Conservation (phyloP, 768 basidiomycete genomes). For the Lactarius pseudohatsudake region DNA sequence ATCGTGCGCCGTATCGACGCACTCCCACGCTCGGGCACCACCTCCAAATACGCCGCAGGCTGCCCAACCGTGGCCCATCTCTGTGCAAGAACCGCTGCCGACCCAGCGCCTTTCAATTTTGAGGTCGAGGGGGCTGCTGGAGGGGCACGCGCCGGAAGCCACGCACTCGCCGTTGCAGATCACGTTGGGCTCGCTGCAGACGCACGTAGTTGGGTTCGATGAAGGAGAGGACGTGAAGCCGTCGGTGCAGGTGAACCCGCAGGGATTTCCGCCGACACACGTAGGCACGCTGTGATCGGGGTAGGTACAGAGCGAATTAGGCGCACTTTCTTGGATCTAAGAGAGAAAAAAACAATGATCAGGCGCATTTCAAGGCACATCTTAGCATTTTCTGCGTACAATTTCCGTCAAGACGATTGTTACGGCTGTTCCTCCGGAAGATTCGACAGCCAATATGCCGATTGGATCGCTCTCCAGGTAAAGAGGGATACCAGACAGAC, state of each 20-base stretch:
- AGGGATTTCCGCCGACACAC: conserved; percentile 42
- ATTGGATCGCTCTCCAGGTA: conserved; percentile 39
- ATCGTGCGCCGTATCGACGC: conserved; percentile 46
- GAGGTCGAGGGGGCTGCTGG: conserved; percentile 30
- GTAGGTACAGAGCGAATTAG: conserved; percentile 39
- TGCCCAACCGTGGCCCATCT: conserved; percentile 35
- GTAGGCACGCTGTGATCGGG: conserved; percentile 42
- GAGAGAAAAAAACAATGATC: not conserved
- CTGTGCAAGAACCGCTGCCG: conserved; percentile 35
- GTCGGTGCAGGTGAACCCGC: conserved; percentile 47
- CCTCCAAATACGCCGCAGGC: conserved; percentile 48
- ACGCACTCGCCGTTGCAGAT: conserved; percentile 53
- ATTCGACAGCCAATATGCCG: conserved; percentile 34
- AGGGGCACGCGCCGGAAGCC: conserved; percentile 32
- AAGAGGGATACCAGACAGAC: conserved; percentile 40
- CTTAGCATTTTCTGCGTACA: conserved; percentile 34
- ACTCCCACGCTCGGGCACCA: conserved; percentile 46
- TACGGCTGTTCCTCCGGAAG: conserved; percentile 37
- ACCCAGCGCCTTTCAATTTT: conserved; percentile 31
- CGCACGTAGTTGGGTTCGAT: conserved; percentile 41
- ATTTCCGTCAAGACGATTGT: conserved; percentile 37
- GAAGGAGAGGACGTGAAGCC: conserved; percentile 40
- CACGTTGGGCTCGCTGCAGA: conserved; percentile 42
- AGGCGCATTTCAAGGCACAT: too few species aligned
- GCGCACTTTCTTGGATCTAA: conserved; percentile 34